phyloP scores from a whole-genome alignment of 1,284 basidiomycete genomes.

The Sutorius eximius region DNA sequence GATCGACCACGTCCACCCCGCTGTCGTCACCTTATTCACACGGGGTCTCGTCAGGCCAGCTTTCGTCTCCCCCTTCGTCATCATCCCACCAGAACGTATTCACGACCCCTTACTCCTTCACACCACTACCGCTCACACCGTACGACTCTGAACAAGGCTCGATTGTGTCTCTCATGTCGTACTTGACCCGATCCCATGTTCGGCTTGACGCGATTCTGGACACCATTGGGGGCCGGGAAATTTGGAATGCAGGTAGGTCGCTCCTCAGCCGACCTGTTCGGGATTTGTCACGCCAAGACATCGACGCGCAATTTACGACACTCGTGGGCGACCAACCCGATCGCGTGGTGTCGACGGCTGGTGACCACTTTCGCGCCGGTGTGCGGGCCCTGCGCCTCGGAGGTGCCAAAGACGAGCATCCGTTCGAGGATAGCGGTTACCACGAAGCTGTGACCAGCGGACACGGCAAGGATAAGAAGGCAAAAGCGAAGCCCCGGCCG shows the following conservation, averaged over 20 bases:
- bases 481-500: constrained; percentile 32
- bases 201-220: constrained; percentile 78
- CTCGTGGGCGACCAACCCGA: constrained; percentile 67
- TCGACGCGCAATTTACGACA: constrained; percentile 67
- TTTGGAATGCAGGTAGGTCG: constrained; percentile 70
- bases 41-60: constrained; percentile 24
- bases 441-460: constrained; percentile 25
- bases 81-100: constrained; percentile 30
- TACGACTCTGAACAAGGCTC: constrained; percentile 32
- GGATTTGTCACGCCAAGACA: constrained; percentile 24
- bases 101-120: constrained; percentile 32
- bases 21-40: constrained; percentile 34
- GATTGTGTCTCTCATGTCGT: constrained; percentile 53
- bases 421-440: constrained; percentile 32
- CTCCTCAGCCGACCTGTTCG: constrained; percentile 49
- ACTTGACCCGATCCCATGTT: constrained; percentile 48
- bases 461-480: constrained; percentile 25
- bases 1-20: constrained; percentile 33
- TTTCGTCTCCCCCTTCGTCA: constrained; percentile 29
- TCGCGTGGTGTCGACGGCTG: constrained; percentile 62
- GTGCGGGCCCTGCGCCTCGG: constrained; percentile 57
- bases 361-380: constrained; percentile 70
- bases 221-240: constrained; percentile 71
- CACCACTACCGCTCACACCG: constrained; percentile 27
- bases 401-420: constrained; percentile 29